A percentile compares a stretch with the other conserved stretches of the same genome.
Conservation (phyloP, 495 filamentous ascomycete species). For the Penicillium bovifimosum region DNA sequence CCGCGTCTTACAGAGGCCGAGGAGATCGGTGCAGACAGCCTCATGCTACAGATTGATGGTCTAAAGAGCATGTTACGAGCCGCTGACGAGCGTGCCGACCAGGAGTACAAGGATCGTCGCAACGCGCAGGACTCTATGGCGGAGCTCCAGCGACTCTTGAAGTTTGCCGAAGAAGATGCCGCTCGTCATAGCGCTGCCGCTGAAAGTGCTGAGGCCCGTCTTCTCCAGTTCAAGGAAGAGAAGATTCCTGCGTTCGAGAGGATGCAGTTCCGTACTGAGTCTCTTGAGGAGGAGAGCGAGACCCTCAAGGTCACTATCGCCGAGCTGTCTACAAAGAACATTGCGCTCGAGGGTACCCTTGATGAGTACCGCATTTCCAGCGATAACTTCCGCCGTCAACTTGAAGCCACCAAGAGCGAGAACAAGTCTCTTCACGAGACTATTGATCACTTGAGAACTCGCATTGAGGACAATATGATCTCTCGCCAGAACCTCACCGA, state of each 20-base stretch:
- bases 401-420: slow-evolving; percentile 49
- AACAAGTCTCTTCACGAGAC: slow-evolving; percentile 58
- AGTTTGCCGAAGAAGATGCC: slow-evolving; percentile 68
- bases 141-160: slow-evolving; percentile 64
- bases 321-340: slow-evolving; percentile 55
- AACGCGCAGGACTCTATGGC: slow-evolving; percentile 67
- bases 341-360: slow-evolving; percentile 51
- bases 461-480: slow-evolving; percentile 79
- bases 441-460: slow-evolving; percentile 61
- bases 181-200: slow-evolving; percentile 62
- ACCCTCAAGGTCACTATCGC: slow-evolving; percentile 60
- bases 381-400: slow-evolving; percentile 48
- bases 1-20: slow-evolving; percentile 38
- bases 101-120: slow-evolving; percentile 60
- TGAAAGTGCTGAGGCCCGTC: slow-evolving; percentile 56
- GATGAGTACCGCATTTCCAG: slow-evolving; percentile 58
- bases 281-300: slow-evolving; percentile 58
- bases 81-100: slow-evolving; percentile 46
- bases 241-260: slow-evolving; percentile 46
- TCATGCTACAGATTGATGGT: slow-evolving; percentile 49
- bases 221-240: slow-evolving; percentile 50
- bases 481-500: slow-evolving; percentile 70
- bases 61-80: slow-evolving; percentile 50
- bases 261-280: slow-evolving; percentile 51
- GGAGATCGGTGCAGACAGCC: slow-evolving; percentile 44